Evolutionary conservation across 805 yeast genomes (phyloP).

Genomic region (Candida alai): DNA sequence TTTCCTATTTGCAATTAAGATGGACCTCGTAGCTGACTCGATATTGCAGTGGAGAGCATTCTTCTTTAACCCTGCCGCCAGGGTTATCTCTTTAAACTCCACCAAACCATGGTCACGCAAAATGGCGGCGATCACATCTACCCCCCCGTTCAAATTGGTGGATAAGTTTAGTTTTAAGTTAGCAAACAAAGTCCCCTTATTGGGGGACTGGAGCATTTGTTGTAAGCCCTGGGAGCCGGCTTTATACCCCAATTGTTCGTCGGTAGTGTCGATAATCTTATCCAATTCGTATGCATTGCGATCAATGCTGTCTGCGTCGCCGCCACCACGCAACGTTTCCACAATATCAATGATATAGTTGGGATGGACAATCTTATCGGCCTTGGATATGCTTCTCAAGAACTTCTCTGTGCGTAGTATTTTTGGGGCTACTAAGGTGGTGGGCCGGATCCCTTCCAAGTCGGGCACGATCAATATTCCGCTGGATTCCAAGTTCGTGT

Average conservation of each 20-base stretch:
- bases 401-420: constrained; percentile 87
- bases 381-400: constrained; percentile 60
- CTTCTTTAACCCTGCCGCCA: constrained; percentile 6
- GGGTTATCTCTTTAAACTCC: constrained; percentile 20
- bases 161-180: constrained; percentile 54
- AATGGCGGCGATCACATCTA: constrained; percentile 51
- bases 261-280: constrained; percentile 21
- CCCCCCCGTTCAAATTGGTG: constrained; percentile 57
- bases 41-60: background rate
- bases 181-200: constrained; percentile 40
- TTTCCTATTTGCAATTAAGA: constrained; percentile 29
- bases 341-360: constrained; percentile 45
- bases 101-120: constrained; percentile 58
- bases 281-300: constrained; percentile 37
- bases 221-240: constrained; percentile 17
- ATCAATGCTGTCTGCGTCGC: constrained; percentile 22
- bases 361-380: constrained; percentile 53
- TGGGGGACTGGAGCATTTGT: constrained; percentile 12
- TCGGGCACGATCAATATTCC: constrained; percentile 57
- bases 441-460: constrained; percentile 31
- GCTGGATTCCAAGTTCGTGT: constrained; percentile 37
- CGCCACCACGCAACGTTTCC: no score
- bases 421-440: constrained; percentile 71
- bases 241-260: constrained; percentile 27
- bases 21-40: background rate